Percentiles rank a stretch among this genome's conserved stretches.
These are phyloP conservation scores for Spizellomyces punctatus DNA, from an alignment of 192 early-diverging fungal species.

Conservation along the genomic window DNA sequence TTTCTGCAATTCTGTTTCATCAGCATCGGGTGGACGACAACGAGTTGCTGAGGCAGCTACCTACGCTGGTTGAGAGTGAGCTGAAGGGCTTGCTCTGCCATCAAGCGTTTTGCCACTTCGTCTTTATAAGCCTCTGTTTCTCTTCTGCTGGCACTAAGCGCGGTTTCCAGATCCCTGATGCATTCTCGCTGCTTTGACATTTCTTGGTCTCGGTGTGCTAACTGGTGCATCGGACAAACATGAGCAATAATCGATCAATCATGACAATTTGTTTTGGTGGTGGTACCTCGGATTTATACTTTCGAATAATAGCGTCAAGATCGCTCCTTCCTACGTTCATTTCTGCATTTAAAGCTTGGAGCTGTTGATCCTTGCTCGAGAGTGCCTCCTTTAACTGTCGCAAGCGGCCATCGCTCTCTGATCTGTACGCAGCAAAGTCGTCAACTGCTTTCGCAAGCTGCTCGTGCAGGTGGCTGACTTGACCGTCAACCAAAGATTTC, in stretches of 20 bases:
- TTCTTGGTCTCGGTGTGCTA: neutral
- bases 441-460: constrained; percentile 10
- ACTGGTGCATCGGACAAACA: neutral
- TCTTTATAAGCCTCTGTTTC: neutral
- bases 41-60: no score
- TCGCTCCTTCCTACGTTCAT: neutral
- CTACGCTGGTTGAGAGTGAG: no score
- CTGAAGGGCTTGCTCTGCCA: no score
- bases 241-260: neutral
- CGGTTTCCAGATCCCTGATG: neutral
- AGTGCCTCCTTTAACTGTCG: neutral
- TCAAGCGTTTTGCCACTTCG: neutral
- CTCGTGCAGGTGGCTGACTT: neutral
- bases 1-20: no score
- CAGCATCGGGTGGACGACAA: no score
- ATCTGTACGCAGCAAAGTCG: neutral
- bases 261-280: neutral
- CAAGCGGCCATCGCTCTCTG: neutral
- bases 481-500: constrained; percentile 4
- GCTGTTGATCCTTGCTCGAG: neutral
- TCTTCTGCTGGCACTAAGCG: neutral
- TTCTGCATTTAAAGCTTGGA: neutral
- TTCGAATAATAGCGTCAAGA: neutral
- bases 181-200: neutral
- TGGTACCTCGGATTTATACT: neutral